Conservation (phyloP, 1,139 yeast genomes). For the Yamadazyma taylorii region DNA sequence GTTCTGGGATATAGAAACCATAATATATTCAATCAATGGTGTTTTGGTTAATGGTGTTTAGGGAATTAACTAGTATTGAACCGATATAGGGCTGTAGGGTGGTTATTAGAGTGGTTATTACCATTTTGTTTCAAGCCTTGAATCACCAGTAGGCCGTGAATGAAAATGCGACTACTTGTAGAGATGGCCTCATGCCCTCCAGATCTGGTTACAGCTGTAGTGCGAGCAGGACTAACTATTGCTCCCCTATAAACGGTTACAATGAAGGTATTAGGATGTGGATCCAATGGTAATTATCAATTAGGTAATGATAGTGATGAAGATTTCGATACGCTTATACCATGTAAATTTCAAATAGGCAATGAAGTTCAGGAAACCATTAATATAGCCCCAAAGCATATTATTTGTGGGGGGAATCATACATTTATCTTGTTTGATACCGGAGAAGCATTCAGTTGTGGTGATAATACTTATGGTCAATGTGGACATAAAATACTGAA, state of each 20-base stretch:
- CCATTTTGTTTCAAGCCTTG: too few species aligned
- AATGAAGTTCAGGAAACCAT: conserved; percentile 8
- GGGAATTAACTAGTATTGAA: too few species aligned
- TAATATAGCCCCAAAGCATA: conserved; percentile 21
- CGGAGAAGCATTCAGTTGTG: conserved; percentile 59
- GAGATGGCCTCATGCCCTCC: too few species aligned
- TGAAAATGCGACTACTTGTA: too few species aligned
- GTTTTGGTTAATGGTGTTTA: too few species aligned
- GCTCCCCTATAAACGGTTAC: conserved; percentile 1
- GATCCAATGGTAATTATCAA: conserved; percentile 83
- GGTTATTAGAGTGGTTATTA: too few species aligned
- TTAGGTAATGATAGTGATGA: conserved; percentile 62
- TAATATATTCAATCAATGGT: too few species aligned
- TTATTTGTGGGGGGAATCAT: conserved; percentile 87
- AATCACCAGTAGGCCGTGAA: too few species aligned
- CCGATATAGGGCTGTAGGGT: too few species aligned
- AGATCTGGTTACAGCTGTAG: too few species aligned
- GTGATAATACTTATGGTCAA: conserved; percentile 60
- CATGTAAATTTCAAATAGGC: conserved; percentile 22
- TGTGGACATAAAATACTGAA: conserved; percentile 33
- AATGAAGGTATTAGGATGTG: conserved; percentile 42
- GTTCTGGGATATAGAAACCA: too few species aligned
- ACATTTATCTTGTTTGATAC: conserved; percentile 56
- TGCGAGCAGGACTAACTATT: too few species aligned
- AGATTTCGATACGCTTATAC: conserved; percentile 45